These are phyloP conservation scores for Yarrowia sp. DNA, from an alignment of 805 yeast genomes.

Conservation along the genomic window DNA sequence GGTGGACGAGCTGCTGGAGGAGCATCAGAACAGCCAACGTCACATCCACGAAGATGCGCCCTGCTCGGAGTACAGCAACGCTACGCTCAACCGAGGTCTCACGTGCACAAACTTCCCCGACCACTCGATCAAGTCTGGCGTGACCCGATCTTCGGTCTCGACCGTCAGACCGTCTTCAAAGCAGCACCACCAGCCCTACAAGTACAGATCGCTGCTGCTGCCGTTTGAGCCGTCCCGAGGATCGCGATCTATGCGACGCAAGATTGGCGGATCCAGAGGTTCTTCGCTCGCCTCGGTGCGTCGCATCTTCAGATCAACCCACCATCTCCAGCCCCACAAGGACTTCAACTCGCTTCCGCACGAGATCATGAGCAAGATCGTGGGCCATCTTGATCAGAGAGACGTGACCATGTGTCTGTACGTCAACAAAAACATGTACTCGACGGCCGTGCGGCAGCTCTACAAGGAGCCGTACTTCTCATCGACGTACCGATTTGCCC, in stretches of 20 bases:
- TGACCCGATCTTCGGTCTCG: not conserved
- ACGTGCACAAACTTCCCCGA: not conserved
- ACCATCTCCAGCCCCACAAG: conserved; percentile 5
- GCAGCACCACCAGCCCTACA: conserved; percentile 11
- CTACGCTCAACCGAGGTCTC: not conserved
- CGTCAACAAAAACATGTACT: conserved; percentile 52
- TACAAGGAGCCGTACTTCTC: conserved; percentile 56
- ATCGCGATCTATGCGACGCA: not conserved
- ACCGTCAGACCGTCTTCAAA: not conserved
- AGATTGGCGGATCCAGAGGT: not conserved
- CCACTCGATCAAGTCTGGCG: not conserved
- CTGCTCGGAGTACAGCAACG: no score
- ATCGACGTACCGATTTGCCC: conserved; percentile 77
- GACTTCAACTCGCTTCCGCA: conserved; percentile 31
- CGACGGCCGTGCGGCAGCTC: conserved; percentile 52
- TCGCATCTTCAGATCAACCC: not conserved
- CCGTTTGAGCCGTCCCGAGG: conserved; percentile 7
- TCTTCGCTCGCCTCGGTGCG: not conserved
- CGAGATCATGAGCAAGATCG: conserved; percentile 35
- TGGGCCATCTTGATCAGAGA: conserved; percentile 40
- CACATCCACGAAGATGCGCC: no score
- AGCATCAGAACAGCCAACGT: not conserved
- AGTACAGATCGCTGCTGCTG: conserved; percentile 9
- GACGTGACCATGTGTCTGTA: conserved; percentile 49
- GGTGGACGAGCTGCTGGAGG: not conserved